Evolutionary conservation across 352 stramenopile species (phyloP).

Genomic region (Phytophthora uliginosa): DNA sequence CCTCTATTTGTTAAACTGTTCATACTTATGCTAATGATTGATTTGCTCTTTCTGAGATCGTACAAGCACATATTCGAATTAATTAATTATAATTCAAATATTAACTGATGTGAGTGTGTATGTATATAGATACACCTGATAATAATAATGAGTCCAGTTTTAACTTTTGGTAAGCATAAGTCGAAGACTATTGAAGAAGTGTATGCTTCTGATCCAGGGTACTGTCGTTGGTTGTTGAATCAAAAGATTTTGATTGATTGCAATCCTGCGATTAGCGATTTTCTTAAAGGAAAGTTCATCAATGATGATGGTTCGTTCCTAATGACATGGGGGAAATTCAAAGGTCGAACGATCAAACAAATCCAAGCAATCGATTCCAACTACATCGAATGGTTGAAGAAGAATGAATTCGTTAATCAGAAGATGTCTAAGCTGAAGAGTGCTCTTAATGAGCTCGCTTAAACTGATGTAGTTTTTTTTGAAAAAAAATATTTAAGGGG

Average conservation of each 20-base stretch:
- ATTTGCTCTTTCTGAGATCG: no score
- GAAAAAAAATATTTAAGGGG: no score
- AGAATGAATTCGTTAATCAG: neutral
- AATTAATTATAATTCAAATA: no score
- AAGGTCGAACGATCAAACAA: neutral
- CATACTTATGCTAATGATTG: no score
- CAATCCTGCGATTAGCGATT: conserved; percentile 2
- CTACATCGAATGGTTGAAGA: conserved; percentile 13
- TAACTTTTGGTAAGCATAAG: neutral
- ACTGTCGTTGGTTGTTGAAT: neutral
- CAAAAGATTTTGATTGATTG: neutral
- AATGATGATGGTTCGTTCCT: conserved; percentile 14
- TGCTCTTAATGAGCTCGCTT: conserved; percentile 1
- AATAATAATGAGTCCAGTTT: neutral
- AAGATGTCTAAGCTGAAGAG: conserved; percentile 6
- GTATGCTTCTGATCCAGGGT: neutral
- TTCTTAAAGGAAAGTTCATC: neutral
- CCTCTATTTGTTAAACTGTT: no score
- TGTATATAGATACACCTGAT: neutral
- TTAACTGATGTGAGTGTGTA: neutral
- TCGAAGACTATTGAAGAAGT: neutral
- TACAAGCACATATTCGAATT: no score
- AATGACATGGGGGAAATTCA: neutral
- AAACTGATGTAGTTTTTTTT: neutral
- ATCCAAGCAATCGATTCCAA: neutral